phyloP scores from a whole-genome alignment of 208 protist genomes.

The Crithidia bombi region DNA sequence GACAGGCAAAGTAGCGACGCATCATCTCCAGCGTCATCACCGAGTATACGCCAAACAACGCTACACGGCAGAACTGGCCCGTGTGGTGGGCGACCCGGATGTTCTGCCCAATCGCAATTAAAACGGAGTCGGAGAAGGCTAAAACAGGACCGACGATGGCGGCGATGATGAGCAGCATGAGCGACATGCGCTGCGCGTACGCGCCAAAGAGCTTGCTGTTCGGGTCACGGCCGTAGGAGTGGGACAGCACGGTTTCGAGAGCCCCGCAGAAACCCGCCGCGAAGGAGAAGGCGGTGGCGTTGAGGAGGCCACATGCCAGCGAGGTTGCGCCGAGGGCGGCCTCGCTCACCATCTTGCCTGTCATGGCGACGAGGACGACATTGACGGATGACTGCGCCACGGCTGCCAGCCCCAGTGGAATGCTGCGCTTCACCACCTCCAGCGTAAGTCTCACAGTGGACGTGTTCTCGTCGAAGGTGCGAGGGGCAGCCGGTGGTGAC shows the following conservation, averaged over 20 bases:
- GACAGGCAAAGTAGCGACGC: conserved; percentile 82
- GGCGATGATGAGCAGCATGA: conserved; percentile 69
- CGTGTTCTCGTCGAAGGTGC: conserved; percentile 30
- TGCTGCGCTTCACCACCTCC: conserved; percentile 50
- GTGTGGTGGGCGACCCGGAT: conserved; percentile 50
- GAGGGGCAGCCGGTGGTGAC: background rate
- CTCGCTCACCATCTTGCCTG: conserved; percentile 57
- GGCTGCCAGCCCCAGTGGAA: conserved; percentile 65
- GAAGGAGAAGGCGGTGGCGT: conserved; percentile 75
- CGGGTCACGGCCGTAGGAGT: conserved; percentile 72
- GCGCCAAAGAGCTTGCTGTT: conserved; percentile 76
- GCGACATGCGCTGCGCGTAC: conserved; percentile 75
- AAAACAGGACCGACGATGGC: conserved; percentile 54
- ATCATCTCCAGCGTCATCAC: conserved; percentile 80
- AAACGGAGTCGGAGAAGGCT: conserved; percentile 58
- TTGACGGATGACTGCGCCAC: conserved; percentile 70
- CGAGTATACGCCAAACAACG: conserved; percentile 65
- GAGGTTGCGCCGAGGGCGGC: conserved; percentile 63
- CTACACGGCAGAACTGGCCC: conserved; percentile 64
- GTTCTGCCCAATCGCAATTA: conserved; percentile 60
- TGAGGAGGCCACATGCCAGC: conserved; percentile 76
- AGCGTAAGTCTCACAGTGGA: conserved; percentile 15
- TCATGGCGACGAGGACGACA: conserved; percentile 52
- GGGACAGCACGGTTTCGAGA: conserved; percentile 79
- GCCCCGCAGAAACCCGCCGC: conserved; percentile 71